Conservation (phyloP, 768 basidiomycete species). For the Serendipita vermifera region DNA sequence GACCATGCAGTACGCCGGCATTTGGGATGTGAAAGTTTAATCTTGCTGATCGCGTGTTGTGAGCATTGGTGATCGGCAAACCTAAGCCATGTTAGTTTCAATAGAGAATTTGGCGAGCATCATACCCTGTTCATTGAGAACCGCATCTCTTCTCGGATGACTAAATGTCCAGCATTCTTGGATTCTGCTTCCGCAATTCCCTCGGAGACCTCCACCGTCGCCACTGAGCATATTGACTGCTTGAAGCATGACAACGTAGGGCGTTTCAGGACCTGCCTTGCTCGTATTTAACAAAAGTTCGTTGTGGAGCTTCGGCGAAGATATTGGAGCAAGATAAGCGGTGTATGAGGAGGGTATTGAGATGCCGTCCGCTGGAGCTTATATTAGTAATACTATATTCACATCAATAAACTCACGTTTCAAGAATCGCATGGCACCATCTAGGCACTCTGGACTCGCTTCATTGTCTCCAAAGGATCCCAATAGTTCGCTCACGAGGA, state of each 20-base stretch:
- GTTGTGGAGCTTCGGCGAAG: constrained; percentile 83
- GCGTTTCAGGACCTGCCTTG: constrained; percentile 72
- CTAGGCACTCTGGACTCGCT: constrained; percentile 93
- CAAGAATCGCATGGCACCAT: constrained; percentile 86
- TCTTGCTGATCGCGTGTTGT: constrained; percentile 81
- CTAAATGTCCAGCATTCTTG: constrained; percentile 98
- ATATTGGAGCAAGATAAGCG: constrained; percentile 85
- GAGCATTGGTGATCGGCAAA: constrained; percentile 85
- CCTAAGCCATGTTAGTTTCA: constrained; percentile 32
- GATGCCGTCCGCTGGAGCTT: constrained; percentile 62
- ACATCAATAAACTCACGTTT: constrained; percentile 49
- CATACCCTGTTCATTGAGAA: constrained; percentile 57
- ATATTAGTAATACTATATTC: not conserved
- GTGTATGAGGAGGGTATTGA: constrained; percentile 96
- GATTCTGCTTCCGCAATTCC: constrained; percentile 64
- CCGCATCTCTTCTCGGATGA: constrained; percentile 74
- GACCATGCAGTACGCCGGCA: constrained; percentile 82
- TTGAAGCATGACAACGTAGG: constrained; percentile 98
- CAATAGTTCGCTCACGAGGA: constrained; percentile 87
- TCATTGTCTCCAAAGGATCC: constrained; percentile 99
- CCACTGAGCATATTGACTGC: constrained; percentile 83
- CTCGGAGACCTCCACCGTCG: constrained; percentile 42
- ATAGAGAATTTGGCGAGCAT: not conserved
- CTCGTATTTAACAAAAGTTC: constrained; percentile 46
- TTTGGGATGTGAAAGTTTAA: constrained; percentile 87